phyloP scores from a whole-genome alignment of 2,329 filamentous ascomycete species.

The Epichloe typhina region DNA sequence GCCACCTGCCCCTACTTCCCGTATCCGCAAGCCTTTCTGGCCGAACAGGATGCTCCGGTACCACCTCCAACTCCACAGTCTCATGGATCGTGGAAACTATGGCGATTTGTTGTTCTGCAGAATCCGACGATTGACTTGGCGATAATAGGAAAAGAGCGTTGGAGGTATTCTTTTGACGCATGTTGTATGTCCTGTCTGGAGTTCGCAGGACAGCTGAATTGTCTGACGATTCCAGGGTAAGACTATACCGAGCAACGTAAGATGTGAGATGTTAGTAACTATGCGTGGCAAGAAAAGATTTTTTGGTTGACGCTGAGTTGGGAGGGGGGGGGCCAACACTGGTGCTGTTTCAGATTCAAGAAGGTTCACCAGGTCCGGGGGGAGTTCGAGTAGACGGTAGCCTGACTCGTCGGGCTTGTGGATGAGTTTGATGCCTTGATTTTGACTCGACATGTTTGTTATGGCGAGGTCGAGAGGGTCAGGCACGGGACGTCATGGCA shows the following conservation, averaged over 20 bases:
- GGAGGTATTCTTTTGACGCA: slow-evolving; percentile 55
- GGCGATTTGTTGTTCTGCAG: slow-evolving; percentile 25
- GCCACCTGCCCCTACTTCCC: slow-evolving; percentile 40
- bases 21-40: slow-evolving; percentile 16
- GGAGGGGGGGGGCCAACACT: slow-evolving; percentile 28
- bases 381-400: slow-evolving; percentile 50
- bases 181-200: slow-evolving; percentile 38
- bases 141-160: slow-evolving; percentile 48
- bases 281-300: neutral
- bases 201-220: slow-evolving; percentile 38
- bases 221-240: slow-evolving; percentile 36
- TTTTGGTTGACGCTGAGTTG: neutral
- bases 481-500: too few relatives aligned
- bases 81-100: slow-evolving; percentile 46
- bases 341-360: slow-evolving; percentile 42
- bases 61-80: slow-evolving; percentile 44
- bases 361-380: slow-evolving; percentile 41
- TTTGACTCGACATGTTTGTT: slow-evolving; percentile 33
- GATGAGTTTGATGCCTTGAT: slow-evolving; percentile 34
- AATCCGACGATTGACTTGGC: slow-evolving; percentile 12
- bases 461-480: too few relatives aligned
- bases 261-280: neutral
- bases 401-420: slow-evolving; percentile 34
- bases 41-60: slow-evolving; percentile 21
- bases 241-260: slow-evolving; percentile 16